Conservation (phyloP, 768 basidiomycete genomes). For the Mycena capillaripes region DNA sequence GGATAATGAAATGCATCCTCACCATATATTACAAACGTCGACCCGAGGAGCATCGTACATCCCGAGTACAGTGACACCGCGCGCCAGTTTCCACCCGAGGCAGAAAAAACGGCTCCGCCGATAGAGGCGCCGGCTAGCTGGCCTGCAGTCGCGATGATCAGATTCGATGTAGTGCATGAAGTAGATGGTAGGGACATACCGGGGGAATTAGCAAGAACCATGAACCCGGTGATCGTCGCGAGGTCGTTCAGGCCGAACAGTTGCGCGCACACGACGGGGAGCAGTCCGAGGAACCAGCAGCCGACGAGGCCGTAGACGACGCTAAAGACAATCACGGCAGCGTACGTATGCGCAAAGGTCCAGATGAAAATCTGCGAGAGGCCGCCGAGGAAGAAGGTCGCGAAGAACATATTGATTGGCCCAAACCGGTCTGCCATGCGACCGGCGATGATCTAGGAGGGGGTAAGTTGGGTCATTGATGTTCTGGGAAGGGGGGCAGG, state of each 20-base stretch:
- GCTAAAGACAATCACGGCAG: conserved; percentile 47
- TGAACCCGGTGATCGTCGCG: conserved; percentile 43
- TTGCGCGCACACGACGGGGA: conserved; percentile 47
- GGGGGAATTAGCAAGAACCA: conserved; percentile 41
- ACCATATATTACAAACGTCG: conserved; percentile 48
- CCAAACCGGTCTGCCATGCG: conserved; percentile 55
- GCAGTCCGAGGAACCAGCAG: conserved; percentile 50
- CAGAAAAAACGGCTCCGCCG: conserved; percentile 47
- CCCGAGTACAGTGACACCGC: conserved; percentile 49
- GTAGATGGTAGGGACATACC: conserved; percentile 20
- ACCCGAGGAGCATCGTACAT: conserved; percentile 45
- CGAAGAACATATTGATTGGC: conserved; percentile 54
- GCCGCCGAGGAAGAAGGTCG: conserved; percentile 50
- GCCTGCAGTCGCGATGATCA: conserved; percentile 33
- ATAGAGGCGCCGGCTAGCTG: conserved; percentile 49
- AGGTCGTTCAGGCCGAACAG: conserved; percentile 42
- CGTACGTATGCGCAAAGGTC: conserved; percentile 51
- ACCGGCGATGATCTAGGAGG: conserved; percentile 48
- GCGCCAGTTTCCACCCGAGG: conserved; percentile 47
- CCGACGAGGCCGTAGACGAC: conserved; percentile 52
- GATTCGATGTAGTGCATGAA: background rate
- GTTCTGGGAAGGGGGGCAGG: background rate
- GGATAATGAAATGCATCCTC: background rate
- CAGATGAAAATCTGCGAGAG: conserved; percentile 54
- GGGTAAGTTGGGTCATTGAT: background rate